Evolutionary conservation across 176 grass and related monocot species (phyloP), one percentile per base, ranked within the genome.

Genomic region (Triticum turgidum): DNA sequence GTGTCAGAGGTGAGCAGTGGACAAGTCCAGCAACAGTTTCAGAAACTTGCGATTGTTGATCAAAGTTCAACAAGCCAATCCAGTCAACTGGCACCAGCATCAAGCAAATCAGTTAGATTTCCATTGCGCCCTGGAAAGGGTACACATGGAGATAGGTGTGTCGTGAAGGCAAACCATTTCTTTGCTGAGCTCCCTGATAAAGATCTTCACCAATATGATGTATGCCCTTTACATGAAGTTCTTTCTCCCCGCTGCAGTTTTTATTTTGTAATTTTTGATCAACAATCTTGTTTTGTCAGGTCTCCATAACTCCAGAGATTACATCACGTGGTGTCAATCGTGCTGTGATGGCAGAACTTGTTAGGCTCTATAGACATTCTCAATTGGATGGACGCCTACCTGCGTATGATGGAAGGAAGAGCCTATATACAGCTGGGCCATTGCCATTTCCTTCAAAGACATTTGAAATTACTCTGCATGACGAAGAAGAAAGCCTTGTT

Each of bases 161-260:
- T 94, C 11, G 95, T 97, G 62, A 97, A 97, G 90, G 95, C 95
- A 17, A 97, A 97, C 24, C 95, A 97, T 97, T 97, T 97, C 87
- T 97, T 94, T 81, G 95, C 95, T 21, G 95, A 91, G 81, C 89
- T 94, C 37, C 95, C 95, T 78, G 92, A 97, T 87, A 97, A 97
- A 85, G 95, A 97, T 75, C 95, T 97, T 87, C 95, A 97, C 56
- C 95, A 97, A 84, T 97, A 97, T 9, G 92, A 97, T 77, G 95
- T 97, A 94, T 90, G 88, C 42, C 80, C 27, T 51, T 52, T 18
- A 9, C 63, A 59, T 35, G 70, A 78, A 68, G 22, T 73, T 78
- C 14, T 68, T 27, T 71, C 72, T 22, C 32, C 49, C 76, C n/a
- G 4, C 32, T 20, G 3, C 17, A 68, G 51, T 56, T 79, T 81